Evolutionary conservation across 768 basidiomycete genomes (phyloP).

Genomic region (Crassisporium funariophilum): DNA sequence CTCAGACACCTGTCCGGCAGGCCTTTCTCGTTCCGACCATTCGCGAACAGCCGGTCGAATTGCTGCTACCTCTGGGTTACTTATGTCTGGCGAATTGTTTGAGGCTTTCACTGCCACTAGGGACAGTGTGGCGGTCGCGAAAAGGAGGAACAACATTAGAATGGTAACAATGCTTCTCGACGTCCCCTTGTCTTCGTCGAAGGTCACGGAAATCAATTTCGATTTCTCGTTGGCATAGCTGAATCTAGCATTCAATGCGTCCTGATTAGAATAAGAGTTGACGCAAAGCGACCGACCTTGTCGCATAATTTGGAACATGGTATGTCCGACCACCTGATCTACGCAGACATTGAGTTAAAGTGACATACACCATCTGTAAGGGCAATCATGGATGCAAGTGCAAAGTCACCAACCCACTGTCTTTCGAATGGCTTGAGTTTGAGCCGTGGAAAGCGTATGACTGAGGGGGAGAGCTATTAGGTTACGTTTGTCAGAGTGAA

Average conservation of each 20-base stretch:
- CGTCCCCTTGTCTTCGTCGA: conserved; percentile 34
- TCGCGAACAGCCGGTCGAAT: too few relatives aligned
- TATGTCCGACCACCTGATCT: conserved; percentile 40
- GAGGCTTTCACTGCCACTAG: conserved; percentile 14
- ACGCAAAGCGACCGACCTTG: conserved; percentile 29
- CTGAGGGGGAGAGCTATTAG: conserved; percentile 25
- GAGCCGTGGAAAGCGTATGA: conserved; percentile 40
- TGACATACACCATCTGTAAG: conserved; percentile 1
- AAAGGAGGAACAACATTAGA: conserved; percentile 28
- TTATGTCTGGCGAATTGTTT: conserved; percentile 1
- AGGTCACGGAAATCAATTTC: conserved; percentile 36
- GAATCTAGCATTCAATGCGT: conserved; percentile 8
- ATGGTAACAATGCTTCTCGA: conserved; percentile 26
- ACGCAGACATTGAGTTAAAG: conserved; percentile 1
- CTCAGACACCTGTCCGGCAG: too few relatives aligned
- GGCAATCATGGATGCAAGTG: too few relatives aligned
- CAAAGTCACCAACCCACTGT: conserved; percentile 35
- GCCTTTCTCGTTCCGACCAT: too few relatives aligned
- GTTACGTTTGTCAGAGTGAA: conserved; percentile 21
- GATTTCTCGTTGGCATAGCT: conserved; percentile 42
- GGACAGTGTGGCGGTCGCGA: conserved; percentile 27
- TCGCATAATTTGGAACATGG: conserved; percentile 43
- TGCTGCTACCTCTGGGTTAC: conserved; percentile 1
- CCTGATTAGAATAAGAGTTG: conserved; percentile 1
- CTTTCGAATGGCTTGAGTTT: conserved; percentile 41